phyloP scores from a whole-genome alignment of 352 stramenopile species.

The Phytophthora aleatoria region DNA sequence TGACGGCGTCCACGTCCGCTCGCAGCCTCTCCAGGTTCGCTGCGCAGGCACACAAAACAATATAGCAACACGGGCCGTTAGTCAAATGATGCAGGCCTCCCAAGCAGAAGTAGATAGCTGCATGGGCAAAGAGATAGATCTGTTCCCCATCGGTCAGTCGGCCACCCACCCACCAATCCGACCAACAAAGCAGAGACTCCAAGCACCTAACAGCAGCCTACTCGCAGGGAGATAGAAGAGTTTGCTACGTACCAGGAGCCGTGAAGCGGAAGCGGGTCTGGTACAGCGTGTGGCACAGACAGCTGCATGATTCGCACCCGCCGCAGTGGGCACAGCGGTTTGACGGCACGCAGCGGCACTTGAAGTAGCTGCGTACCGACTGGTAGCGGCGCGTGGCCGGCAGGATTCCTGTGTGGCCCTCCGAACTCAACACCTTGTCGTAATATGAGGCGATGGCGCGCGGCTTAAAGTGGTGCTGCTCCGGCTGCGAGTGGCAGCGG shows the following conservation, averaged over 20 bases:
- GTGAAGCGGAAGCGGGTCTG: constrained; percentile 82
- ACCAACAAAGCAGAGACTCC: background rate
- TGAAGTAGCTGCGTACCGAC: constrained; percentile 70
- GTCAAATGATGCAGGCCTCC: background rate
- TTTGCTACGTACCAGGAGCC: constrained; percentile 58
- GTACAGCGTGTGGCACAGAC: constrained; percentile 87
- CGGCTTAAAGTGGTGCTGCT: constrained; percentile 80
- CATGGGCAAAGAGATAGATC: background rate
- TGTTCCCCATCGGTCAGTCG: background rate
- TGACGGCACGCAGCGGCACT: constrained; percentile 67
- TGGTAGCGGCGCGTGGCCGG: constrained; percentile 67
- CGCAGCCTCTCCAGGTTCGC: constrained; percentile 46
- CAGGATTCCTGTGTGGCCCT: constrained; percentile 75
- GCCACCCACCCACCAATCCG: background rate
- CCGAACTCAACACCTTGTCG: constrained; percentile 70
- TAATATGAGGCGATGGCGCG: constrained; percentile 60
- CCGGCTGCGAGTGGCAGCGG: constrained; percentile 69
- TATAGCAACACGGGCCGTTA: constrained; percentile 4
- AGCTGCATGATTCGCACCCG: constrained; percentile 82
- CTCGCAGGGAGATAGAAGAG: background rate
- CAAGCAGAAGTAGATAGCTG: constrained; percentile 10
- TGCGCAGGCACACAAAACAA: constrained; percentile 18
- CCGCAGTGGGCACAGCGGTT: constrained; percentile 72
- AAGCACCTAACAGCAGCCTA: constrained; percentile 2
- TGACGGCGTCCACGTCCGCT: constrained; percentile 46